Conservation (phyloP, 306 rosid species). For the Quercus variabilis region DNA sequence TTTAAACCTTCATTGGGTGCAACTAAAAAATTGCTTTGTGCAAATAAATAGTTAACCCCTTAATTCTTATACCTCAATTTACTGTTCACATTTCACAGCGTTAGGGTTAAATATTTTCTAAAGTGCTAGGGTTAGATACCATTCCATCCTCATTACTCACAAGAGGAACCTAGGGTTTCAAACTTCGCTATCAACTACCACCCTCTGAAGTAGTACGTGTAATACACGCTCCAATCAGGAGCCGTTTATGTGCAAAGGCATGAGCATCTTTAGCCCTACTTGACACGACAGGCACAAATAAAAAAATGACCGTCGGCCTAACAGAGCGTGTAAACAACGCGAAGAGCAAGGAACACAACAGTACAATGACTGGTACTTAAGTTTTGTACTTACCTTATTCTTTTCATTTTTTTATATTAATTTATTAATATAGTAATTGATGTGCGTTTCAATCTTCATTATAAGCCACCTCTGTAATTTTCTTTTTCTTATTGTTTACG, state of each 20-base stretch:
- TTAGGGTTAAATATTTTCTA: conserved; percentile 7
- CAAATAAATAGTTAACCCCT: too few relatives aligned
- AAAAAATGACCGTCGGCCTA: conserved; percentile 21
- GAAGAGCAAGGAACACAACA: conserved; percentile 4
- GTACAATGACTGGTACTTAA: too few relatives aligned
- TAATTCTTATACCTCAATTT: not conserved
- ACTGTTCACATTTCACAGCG: not conserved
- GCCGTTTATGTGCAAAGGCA: conserved; percentile 52
- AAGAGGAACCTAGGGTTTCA: conserved; percentile 64
- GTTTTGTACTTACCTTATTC: not conserved
- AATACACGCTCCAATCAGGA: conserved; percentile 44
- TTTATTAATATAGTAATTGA: too few relatives aligned
- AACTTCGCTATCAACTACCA: conserved; percentile 17
- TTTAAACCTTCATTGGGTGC: too few relatives aligned
- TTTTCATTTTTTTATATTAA: not conserved
- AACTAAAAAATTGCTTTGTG: too few relatives aligned
- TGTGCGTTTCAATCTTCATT: too few relatives aligned
- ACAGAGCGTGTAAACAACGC: conserved; percentile 53
- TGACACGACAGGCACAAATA: conserved; percentile 63
- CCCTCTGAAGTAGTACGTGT: conserved; percentile 11
- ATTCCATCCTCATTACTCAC: conserved; percentile 32
- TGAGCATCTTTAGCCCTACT: conserved; percentile 53
- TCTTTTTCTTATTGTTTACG: too few relatives aligned
- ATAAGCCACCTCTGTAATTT: too few relatives aligned
- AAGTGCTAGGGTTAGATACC: conserved; percentile 55